Evolutionary conservation across 202 grass and related monocot species (phyloP).

Genomic region (Miscanthus sacchariflorus): DNA sequence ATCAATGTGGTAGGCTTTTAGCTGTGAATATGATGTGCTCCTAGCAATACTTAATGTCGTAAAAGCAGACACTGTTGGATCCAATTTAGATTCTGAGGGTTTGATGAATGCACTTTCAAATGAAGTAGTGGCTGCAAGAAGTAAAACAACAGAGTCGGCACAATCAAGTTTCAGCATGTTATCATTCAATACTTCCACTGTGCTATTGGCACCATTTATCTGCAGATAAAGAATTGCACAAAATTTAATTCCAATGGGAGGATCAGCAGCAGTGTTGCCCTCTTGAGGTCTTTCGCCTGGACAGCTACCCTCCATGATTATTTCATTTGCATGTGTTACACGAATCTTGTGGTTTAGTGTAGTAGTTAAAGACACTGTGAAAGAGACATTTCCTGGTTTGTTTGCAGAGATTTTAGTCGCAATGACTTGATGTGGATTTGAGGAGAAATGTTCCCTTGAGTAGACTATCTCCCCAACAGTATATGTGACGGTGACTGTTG

Average conservation of each 20-base stretch:
- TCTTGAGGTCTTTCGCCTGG: conserved; percentile 56
- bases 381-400: conserved; percentile 71
- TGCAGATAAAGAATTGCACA: conserved; percentile 71
- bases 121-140: conserved; percentile 80
- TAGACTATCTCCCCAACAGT: conserved; percentile 71
- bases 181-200: conserved; percentile 60
- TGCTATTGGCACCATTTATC: conserved; percentile 58
- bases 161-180: conserved; percentile 75
- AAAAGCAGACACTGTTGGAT: conserved; percentile 58
- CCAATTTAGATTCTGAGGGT: conserved; percentile 76
- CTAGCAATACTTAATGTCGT: conserved; percentile 58
- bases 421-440: conserved; percentile 82
- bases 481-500: conserved; percentile 75
- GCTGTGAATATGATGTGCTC: conserved; percentile 76
- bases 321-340: conserved; percentile 68
- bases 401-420: conserved; percentile 71
- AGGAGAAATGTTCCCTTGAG: conserved; percentile 86
- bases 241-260: conserved; percentile 76
- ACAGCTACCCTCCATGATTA: conserved; percentile 87
- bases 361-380: conserved; percentile 68
- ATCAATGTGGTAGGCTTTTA: conserved; percentile 74
- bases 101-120: conserved; percentile 82
- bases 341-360: conserved; percentile 62
- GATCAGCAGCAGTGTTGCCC: conserved; percentile 42
- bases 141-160: conserved; percentile 86